A percentile compares a stretch with the other conserved stretches of the same genome.
These are phyloP conservation scores for Penicillium bovifimosum DNA, from an alignment of 495 filamentous ascomycete species.

Conservation along the genomic window DNA sequence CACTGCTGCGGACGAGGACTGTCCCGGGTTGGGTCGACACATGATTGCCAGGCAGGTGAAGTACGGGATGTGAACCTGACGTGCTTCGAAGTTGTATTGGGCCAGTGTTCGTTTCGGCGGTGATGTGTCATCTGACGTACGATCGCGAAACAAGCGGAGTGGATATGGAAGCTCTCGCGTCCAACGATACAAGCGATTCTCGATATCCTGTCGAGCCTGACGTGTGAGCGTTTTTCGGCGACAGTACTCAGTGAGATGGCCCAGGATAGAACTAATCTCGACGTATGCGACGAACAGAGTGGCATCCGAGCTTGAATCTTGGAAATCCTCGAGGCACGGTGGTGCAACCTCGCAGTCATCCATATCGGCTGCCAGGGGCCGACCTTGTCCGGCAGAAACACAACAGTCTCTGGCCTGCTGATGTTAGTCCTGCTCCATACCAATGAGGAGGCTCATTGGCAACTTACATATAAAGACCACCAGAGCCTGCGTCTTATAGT, in stretches of 20 bases:
- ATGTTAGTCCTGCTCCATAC: neutral
- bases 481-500: conserved; percentile 20
- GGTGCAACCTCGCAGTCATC: conserved; percentile 21
- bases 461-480: conserved; percentile 27
- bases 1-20: conserved; percentile 13
- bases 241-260: conserved; percentile 19
- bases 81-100: conserved; percentile 19
- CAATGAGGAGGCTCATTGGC: neutral
- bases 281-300: conserved; percentile 23
- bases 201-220: conserved; percentile 12
- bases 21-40: conserved; percentile 15
- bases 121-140: neutral
- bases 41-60: conserved; percentile 23
- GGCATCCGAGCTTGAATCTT: conserved; percentile 12
- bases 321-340: conserved; percentile 17
- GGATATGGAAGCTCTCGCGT: conserved; percentile 13
- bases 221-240: conserved; percentile 17
- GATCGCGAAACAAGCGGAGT: conserved; percentile 11
- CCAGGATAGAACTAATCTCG: conserved; percentile 21
- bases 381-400: conserved; percentile 24
- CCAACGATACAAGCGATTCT: conserved; percentile 22
- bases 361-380: conserved; percentile 19
- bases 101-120: neutral
- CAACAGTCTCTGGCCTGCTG: conserved; percentile 24
- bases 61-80: conserved; percentile 23